A percentile compares a stretch with the other conserved stretches of the same genome.
Conservation (phyloP, 2,329 filamentous ascomycete species). For the Epichloe sibirici region DNA sequence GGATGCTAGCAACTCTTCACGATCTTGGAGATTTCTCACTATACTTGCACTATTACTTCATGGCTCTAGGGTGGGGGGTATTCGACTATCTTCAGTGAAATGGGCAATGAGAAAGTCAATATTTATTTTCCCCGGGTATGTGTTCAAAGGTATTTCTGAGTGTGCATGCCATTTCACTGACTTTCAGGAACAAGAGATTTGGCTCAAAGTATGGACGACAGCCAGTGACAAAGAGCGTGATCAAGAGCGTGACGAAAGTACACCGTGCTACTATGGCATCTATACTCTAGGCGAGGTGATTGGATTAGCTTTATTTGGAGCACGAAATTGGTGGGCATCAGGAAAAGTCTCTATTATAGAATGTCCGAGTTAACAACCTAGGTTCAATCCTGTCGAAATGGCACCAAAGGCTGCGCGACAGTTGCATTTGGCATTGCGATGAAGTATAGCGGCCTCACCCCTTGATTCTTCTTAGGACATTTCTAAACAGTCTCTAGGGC, state of each 20-base stretch:
- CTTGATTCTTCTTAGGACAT: not conserved
- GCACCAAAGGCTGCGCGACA: not conserved
- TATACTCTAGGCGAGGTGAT: not conserved
- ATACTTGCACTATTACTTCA: too few relatives aligned
- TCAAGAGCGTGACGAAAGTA: not conserved
- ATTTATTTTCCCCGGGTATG: too few relatives aligned
- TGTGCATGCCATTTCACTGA: too few relatives aligned
- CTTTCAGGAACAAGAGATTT: not conserved
- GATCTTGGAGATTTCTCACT: too few relatives aligned
- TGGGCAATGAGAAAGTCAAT: too few relatives aligned
- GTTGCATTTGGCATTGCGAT: not conserved
- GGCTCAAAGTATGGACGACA: not conserved
- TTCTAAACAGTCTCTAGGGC: not conserved
- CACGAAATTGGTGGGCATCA: not conserved
- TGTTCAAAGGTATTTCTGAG: too few relatives aligned
- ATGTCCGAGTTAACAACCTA: not conserved
- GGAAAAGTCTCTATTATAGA: too few relatives aligned
- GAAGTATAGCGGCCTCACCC: not conserved
- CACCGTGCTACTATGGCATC: slow-evolving; percentile 1
- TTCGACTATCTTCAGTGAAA: too few relatives aligned
- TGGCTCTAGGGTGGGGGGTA: too few relatives aligned
- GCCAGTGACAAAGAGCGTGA: not conserved
- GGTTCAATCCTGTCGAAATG: slow-evolving; percentile 1
- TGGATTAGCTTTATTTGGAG: not conserved
- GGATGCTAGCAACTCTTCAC: too few relatives aligned